These are phyloP conservation scores for Colletotrichum simmondsii DNA, from an alignment of 2,329 filamentous ascomycete genomes.

Conservation along the genomic window DNA sequence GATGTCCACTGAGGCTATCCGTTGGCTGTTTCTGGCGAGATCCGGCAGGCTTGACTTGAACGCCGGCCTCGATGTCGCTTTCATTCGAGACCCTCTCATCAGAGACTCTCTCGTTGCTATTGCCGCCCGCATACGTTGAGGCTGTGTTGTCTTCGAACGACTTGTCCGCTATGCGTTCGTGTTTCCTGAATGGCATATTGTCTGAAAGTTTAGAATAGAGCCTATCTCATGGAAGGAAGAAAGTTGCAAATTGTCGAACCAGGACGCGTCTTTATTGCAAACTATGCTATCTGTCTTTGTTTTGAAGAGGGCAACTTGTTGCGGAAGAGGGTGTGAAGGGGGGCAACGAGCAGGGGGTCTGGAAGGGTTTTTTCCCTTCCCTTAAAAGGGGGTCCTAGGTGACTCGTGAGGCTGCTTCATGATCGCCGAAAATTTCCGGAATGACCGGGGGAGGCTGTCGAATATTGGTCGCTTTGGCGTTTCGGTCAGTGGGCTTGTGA, in stretches of 20 bases:
- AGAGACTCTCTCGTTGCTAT: not conserved
- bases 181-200: slow-evolving; percentile 7
- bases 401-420: slow-evolving; percentile 18
- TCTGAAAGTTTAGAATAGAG: not conserved
- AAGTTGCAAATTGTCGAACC: not conserved
- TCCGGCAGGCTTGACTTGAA: not conserved
- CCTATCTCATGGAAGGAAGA: not conserved
- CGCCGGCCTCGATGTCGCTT: slow-evolving; percentile 2
- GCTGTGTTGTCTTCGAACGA: not conserved
- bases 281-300: slow-evolving; percentile 2
- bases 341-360: not conserved
- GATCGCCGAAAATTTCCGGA: slow-evolving; percentile 23
- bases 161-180: not conserved
- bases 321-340: not conserved
- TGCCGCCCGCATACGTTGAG: not conserved
- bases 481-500: slow-evolving; percentile 17
- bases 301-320: not conserved
- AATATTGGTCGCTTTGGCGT: slow-evolving; percentile 8
- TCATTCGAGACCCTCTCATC: not conserved
- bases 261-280: slow-evolving; percentile 1
- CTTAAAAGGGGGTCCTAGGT: slow-evolving; percentile 13
- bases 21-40: slow-evolving; percentile 45
- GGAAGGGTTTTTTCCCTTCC: slow-evolving; percentile 7
- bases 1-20: slow-evolving; percentile 51
- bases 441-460: slow-evolving; percentile 22